Conservation (phyloP, 2,329 filamentous ascomycete species). For the Chaetomiaceae sp. region DNA sequence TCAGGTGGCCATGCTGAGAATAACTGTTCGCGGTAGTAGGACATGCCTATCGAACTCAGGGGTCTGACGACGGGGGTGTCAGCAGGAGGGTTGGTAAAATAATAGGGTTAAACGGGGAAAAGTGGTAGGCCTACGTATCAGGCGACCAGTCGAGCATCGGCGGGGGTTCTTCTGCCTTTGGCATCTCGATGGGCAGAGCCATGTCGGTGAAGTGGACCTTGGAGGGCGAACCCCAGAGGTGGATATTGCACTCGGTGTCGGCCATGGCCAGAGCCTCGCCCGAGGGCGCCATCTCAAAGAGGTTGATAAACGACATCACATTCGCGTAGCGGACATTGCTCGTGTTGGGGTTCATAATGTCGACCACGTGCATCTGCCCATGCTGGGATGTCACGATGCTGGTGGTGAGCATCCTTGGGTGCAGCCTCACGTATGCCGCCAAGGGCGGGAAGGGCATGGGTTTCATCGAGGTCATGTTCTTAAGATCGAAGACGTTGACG, state of each 20-base stretch:
- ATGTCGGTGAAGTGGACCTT: slow-evolving; percentile 86
- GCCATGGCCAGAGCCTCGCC: slow-evolving; percentile 80
- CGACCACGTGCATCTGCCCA: slow-evolving; percentile 92
- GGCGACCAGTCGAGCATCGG: slow-evolving; percentile 62
- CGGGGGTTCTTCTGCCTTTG: slow-evolving; percentile 57
- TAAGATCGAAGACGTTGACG: slow-evolving; percentile 92
- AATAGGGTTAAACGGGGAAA: too few species aligned
- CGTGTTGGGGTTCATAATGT: slow-evolving; percentile 88
- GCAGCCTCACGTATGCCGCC: slow-evolving; percentile 92
- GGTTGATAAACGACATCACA: slow-evolving; percentile 66
- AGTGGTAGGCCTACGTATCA: slow-evolving; percentile 54
- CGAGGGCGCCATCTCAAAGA: slow-evolving; percentile 81
- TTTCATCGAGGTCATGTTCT: slow-evolving; percentile 79
- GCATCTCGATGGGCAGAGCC: slow-evolving; percentile 71
- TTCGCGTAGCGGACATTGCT: slow-evolving; percentile 82
- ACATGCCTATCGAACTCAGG: slow-evolving; percentile 81
- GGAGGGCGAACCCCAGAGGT: slow-evolving; percentile 81
- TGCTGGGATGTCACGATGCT: slow-evolving; percentile 89
- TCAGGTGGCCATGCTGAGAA: slow-evolving; percentile 88
- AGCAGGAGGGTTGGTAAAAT: too few species aligned
- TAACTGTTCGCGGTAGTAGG: slow-evolving; percentile 83
- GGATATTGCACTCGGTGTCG: slow-evolving; percentile 72
- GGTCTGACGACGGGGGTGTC: slow-evolving; percentile 46
- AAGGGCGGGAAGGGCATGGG: slow-evolving; percentile 91
- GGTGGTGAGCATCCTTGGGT: slow-evolving; percentile 91